A percentile compares a stretch with the other conserved stretches of the same genome.
Conservation (phyloP, 208 protist genomes). For the Trypanosoma brucei region DNA sequence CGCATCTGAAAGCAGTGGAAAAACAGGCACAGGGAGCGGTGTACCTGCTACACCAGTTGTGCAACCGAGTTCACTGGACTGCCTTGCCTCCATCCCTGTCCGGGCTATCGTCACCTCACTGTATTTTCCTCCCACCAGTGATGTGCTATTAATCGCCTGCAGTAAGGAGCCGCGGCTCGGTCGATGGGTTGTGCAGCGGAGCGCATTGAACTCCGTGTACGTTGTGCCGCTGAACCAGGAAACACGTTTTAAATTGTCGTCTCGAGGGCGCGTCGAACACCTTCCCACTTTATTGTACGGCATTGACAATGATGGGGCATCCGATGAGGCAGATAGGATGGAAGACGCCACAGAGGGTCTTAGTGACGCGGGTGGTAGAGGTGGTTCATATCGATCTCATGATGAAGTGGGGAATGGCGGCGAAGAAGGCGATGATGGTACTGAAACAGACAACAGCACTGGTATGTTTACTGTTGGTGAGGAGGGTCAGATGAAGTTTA, state of each 20-base stretch:
- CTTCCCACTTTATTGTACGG: conserved; percentile 72
- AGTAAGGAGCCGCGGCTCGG: conserved; percentile 80
- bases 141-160: conserved; percentile 49
- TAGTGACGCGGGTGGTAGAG: not conserved
- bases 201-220: conserved; percentile 67
- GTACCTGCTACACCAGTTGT: not conserved
- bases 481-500: conserved; percentile 44
- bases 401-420: conserved; percentile 20
- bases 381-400: not conserved
- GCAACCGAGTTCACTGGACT: conserved; percentile 30
- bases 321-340: conserved; percentile 14
- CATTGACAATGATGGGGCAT: conserved; percentile 32
- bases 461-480: conserved; percentile 38
- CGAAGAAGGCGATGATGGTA: conserved; percentile 12
- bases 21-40: not conserved
- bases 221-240: conserved; percentile 68
- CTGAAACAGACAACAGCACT: conserved; percentile 9
- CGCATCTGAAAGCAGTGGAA: conserved; percentile 14
- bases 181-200: conserved; percentile 76
- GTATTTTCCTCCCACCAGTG: conserved; percentile 48
- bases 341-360: not conserved
- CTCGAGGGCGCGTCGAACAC: conserved; percentile 50
- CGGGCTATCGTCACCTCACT: conserved; percentile 69
- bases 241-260: conserved; percentile 19
- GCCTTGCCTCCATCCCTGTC: conserved; percentile 63